Evolutionary conservation across 805 yeast species (phyloP).

Genomic region (Candida cerambycidarum): DNA sequence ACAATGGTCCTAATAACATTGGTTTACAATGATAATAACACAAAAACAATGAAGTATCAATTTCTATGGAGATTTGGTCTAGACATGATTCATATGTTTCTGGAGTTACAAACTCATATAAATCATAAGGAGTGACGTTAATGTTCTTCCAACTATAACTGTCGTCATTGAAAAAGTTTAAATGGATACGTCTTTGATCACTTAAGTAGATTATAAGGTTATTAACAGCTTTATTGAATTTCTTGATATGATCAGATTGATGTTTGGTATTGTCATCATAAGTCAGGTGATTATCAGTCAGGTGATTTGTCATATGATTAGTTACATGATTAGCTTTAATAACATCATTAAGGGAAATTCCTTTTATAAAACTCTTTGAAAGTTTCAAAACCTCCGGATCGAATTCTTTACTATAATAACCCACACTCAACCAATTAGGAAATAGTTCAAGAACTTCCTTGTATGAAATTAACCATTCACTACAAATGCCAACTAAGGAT

Average conservation of each 20-base stretch:
- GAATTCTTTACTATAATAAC: slow-evolving; percentile 6
- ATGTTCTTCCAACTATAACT: slow-evolving; percentile 44
- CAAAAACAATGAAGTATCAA: slow-evolving; percentile 78
- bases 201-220: slow-evolving; percentile 49
- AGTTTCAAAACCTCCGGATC: slow-evolving; percentile 6
- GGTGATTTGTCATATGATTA: no score
- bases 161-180: slow-evolving; percentile 34
- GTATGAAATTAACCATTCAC: slow-evolving; percentile 41
- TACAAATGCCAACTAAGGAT: slow-evolving; percentile 38
- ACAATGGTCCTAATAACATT: slow-evolving; percentile 75
- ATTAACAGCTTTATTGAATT: slow-evolving; percentile 36
- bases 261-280: slow-evolving; percentile 13
- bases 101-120: slow-evolving; percentile 32
- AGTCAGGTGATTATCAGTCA: no score
- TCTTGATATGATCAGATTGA: slow-evolving; percentile 22
- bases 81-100: slow-evolving; percentile 23
- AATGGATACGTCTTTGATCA: slow-evolving; percentile 51
- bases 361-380: slow-evolving; percentile 12
- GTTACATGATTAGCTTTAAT: slow-evolving; percentile 3
- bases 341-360: slow-evolving; percentile 14
- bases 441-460: slow-evolving; percentile 34
- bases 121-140: slow-evolving; percentile 40
- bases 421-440: slow-evolving; percentile 38
- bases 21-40: slow-evolving; percentile 71
- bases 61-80: slow-evolving; percentile 39